These are phyloP conservation scores for Diphasiastrum complanatum DNA, from an alignment of 83 land plant genomes.

Conservation along the genomic window DNA sequence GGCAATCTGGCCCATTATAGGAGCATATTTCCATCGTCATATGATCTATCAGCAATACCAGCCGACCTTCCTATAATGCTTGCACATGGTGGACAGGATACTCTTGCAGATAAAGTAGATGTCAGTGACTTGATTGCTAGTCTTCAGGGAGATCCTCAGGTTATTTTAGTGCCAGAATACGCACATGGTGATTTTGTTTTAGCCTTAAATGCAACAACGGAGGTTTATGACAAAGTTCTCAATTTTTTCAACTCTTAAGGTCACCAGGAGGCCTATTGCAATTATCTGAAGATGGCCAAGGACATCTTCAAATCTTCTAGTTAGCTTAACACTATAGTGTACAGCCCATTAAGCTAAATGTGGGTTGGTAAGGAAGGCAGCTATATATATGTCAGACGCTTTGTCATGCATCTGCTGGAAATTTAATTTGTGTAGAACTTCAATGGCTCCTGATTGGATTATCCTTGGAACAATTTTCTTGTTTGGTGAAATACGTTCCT, in stretches of 20 bases:
- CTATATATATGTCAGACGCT: no score
- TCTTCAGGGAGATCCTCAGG: slow-evolving; percentile 29
- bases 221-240: slow-evolving; percentile 45
- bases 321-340: no score
- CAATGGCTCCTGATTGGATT: no score
- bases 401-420: no score
- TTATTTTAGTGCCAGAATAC: slow-evolving; percentile 37
- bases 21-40: slow-evolving; percentile 43
- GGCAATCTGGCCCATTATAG: slow-evolving; percentile 43
- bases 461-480: no score
- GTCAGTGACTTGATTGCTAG: slow-evolving; percentile 35
- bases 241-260: slow-evolving; percentile 38
- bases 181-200: slow-evolving; percentile 67
- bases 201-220: slow-evolving; percentile 33
- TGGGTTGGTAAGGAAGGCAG: no score
- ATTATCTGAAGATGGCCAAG: no score
- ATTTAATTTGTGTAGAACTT: no score
- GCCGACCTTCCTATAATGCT: slow-evolving; percentile 48
- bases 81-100: slow-evolving; percentile 58
- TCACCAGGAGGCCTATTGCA: no score
- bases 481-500: no score
- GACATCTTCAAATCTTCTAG: no score
- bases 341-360: no score
- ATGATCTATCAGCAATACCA: slow-evolving; percentile 55
- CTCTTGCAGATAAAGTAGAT: slow-evolving; percentile 49